Percentiles rank a stretch among this genome's conserved stretches.
phyloP scores from a whole-genome alignment of 371 early-diverging fungal species.

The Syncephalis plumigaleata region DNA sequence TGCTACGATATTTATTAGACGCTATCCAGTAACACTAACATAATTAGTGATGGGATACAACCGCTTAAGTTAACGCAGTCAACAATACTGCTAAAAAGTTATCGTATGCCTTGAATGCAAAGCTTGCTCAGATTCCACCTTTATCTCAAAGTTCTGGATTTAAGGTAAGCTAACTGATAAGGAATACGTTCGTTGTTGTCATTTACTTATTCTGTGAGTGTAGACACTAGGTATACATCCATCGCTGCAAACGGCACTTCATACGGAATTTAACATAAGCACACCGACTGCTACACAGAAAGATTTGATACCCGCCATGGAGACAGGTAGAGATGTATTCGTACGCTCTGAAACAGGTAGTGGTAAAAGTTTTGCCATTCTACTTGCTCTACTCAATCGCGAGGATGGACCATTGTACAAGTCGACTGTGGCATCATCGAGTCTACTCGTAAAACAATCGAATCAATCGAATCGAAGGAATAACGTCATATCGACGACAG shows the following conservation, averaged over 20 bases:
- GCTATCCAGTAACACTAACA: too few relatives aligned
- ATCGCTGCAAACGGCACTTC: constrained; percentile 21
- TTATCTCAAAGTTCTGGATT: too few relatives aligned
- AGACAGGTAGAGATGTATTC: constrained; percentile 32
- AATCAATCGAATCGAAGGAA: too few relatives aligned
- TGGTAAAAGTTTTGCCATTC: constrained; percentile 61
- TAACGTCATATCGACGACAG: constrained; percentile 9
- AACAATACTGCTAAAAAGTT: too few relatives aligned
- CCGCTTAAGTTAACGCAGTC: too few relatives aligned
- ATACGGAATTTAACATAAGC: constrained; percentile 19
- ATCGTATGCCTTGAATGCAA: too few relatives aligned
- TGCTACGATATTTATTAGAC: too few relatives aligned
- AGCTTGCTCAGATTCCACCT: too few relatives aligned
- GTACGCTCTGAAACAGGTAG: constrained; percentile 55
- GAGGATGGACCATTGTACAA: constrained; percentile 6
- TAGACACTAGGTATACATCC: constrained; percentile 30
- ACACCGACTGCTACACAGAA: constrained; percentile 30
- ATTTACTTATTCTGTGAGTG: neutral
- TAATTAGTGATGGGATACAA: too few relatives aligned
- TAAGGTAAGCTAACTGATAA: too few relatives aligned
- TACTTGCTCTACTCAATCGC: constrained; percentile 29
- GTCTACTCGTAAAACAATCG: too few relatives aligned
- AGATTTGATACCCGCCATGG: constrained; percentile 31
- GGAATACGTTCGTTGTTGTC: too few relatives aligned
- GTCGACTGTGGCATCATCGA: neutral